Base-by-base conservation (phyloP, 2,329 filamentous ascomycete genomes). In the Penicillium sp. region DNA sequence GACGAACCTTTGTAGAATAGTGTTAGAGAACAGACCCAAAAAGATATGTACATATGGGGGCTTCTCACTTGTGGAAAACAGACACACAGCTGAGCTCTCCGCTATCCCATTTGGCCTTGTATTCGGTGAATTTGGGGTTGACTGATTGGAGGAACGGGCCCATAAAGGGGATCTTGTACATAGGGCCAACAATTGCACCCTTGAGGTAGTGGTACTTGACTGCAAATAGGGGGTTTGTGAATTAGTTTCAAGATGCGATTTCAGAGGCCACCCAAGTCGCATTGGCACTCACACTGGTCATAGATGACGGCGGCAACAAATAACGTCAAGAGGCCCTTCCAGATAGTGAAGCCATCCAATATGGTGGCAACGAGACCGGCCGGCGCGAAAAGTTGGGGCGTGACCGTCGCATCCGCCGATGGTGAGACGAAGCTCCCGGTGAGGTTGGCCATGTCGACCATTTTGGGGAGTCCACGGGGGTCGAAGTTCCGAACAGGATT, bases 141-240 rank as follows among this genome's bases (percentile, higher is more conserved):
- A 97, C 81, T 29, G 92, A 96, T 71, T 97, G 81, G 55, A 97
- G 82, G 76, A 99, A 97, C 5, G 94, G 93, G n/a, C 94, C 94
- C 74, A 97, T 92, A 70, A 94, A 93, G 40, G 90, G 90, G 56
- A 88, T 80, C 76, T 94, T 94, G 81, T 83, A 88, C 43, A 82
- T 66, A 29, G 90, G 89, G 38, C 90, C 90, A 50, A 82, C 85
- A 67, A 94, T 92, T 26, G 83, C 82, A 56, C 89, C 89, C 74
- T 93, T 93, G 66, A 85, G 84, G 69, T 81, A 80, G 63, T 90
- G 80, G 72, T 93, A 94, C 73, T 83, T 87, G 66, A 88, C 90
- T 94, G 59, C 3, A 55, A 52, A 52, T 55, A 52, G 26, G 39
- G 53, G 53, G 56, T 53, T 29, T 37, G 35, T 37, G 35, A 11